phyloP scores from a whole-genome alignment of 306 rosid genomes.

The Pterocarpus macrocarpus region DNA sequence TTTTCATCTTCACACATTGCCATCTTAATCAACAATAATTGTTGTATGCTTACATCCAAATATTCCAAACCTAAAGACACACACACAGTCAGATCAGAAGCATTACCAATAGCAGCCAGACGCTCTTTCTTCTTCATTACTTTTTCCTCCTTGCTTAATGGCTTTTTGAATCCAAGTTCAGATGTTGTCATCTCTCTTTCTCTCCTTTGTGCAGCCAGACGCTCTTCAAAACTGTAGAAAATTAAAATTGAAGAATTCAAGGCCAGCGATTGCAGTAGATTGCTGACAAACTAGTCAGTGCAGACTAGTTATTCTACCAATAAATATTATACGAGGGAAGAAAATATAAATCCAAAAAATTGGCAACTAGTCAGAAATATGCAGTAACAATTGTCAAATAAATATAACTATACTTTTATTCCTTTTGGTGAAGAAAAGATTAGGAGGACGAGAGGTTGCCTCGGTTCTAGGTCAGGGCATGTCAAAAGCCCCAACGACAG shows the following conservation, averaged over 20 bases:
- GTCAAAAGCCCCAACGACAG: slow-evolving; percentile 5
- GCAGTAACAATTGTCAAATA: slow-evolving; percentile 29
- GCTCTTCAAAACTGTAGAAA: slow-evolving; percentile 89
- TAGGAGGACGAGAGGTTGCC: neutral
- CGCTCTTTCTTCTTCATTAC: slow-evolving; percentile 91
- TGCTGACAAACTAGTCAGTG: slow-evolving; percentile 28
- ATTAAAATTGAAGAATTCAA: slow-evolving; percentile 39
- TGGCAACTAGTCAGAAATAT: slow-evolving; percentile 17
- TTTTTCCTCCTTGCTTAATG: slow-evolving; percentile 89
- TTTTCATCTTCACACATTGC: slow-evolving; percentile 29
- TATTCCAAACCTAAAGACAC: slow-evolving; percentile 25
- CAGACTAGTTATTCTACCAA: slow-evolving; percentile 23
- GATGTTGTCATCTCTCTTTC: slow-evolving; percentile 79
- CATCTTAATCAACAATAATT: slow-evolving; percentile 34
- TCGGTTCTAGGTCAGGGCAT: slow-evolving; percentile 20
- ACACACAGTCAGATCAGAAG: slow-evolving; percentile 41
- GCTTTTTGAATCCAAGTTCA: slow-evolving; percentile 89
- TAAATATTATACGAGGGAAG: slow-evolving; percentile 15
- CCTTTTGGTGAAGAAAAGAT: slow-evolving; percentile 17
- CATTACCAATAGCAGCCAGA: slow-evolving; percentile 96
- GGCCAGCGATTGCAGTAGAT: slow-evolving; percentile 35
- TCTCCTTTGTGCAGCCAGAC: slow-evolving; percentile 91
- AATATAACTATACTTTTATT: slow-evolving; percentile 6
- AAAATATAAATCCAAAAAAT: slow-evolving; percentile 42
- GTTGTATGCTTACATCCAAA: slow-evolving; percentile 34